Conservation (phyloP, 305 asterid species). For the Withania somnifera region DNA sequence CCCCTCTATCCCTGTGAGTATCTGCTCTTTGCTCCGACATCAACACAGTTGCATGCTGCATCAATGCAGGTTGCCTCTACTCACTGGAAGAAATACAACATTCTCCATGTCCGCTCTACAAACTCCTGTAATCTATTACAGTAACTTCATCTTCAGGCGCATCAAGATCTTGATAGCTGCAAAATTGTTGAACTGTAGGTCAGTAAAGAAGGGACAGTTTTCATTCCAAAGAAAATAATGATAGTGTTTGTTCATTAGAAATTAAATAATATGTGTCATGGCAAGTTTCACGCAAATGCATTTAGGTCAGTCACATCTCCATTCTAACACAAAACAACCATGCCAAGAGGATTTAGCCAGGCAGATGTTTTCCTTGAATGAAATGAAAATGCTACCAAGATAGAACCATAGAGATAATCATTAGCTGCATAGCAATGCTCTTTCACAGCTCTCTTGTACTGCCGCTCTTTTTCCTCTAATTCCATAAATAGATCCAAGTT, state of each 20-base stretch:
- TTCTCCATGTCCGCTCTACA: conserved; percentile 27
- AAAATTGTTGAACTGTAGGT: conserved; percentile 7
- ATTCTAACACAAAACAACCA: neutral
- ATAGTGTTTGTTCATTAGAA: neutral
- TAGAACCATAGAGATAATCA: neutral
- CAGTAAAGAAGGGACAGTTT: neutral
- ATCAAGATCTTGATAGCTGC: conserved; percentile 98
- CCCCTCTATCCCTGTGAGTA: neutral
- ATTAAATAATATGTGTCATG: neutral
- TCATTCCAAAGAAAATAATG: neutral
- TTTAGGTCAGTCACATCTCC: neutral
- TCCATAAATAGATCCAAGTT: neutral
- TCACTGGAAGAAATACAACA: neutral
- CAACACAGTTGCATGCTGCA: neutral
- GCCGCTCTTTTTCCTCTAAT: neutral
- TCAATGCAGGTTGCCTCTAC: neutral
- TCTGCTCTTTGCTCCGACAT: neutral
- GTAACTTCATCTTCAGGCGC: conserved; percentile 99
- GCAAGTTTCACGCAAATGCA: neutral
- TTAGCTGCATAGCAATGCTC: neutral
- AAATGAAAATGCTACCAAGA: neutral
- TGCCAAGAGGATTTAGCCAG: neutral
- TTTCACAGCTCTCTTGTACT: neutral
- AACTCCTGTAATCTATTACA: conserved; percentile 92
- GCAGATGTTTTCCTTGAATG: neutral